phyloP scores from a whole-genome alignment of 2,329 filamentous ascomycete genomes.

The Fusarium duplospermum region DNA sequence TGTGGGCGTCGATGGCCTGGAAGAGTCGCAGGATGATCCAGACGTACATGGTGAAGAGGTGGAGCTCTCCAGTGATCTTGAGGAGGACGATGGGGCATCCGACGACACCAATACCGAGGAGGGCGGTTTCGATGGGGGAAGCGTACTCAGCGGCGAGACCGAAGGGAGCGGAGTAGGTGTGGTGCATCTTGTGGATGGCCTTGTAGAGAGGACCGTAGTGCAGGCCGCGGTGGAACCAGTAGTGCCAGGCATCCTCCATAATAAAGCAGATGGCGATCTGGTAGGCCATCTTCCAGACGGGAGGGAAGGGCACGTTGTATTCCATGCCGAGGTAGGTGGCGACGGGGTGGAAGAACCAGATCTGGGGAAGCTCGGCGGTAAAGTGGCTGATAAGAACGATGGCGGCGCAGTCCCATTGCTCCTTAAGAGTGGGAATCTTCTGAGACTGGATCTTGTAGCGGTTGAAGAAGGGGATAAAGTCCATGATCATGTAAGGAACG shows the following conservation, averaged over 20 bases:
- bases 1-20: slow-evolving; percentile 98
- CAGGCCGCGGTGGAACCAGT: slow-evolving; percentile 92
- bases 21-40: slow-evolving; percentile 95
- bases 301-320: slow-evolving; percentile 90
- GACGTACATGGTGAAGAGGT: slow-evolving; percentile 96
- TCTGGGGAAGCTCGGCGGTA: slow-evolving; percentile 97
- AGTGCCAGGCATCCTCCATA: slow-evolving; percentile 97
- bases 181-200: slow-evolving; percentile 97
- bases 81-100: slow-evolving; percentile 86
- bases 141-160: slow-evolving; percentile 97
- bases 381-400: slow-evolving; percentile 96
- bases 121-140: slow-evolving; percentile 96
- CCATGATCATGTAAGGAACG: slow-evolving; percentile 93
- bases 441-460: slow-evolving; percentile 92
- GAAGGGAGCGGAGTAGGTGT: slow-evolving; percentile 98
- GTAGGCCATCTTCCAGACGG: slow-evolving; percentile 84
- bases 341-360: slow-evolving; percentile 98
- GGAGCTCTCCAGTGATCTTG: slow-evolving; percentile 84
- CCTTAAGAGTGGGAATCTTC: slow-evolving; percentile 91
- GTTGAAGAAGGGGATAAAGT: slow-evolving; percentile 86
- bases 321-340: slow-evolving; percentile 91
- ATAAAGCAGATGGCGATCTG: slow-evolving; percentile 96
- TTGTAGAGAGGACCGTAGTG: slow-evolving; percentile 97
- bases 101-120: slow-evolving; percentile 89
- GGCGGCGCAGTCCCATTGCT: slow-evolving; percentile 94